A percentile compares a stretch with the other conserved stretches of the same genome.
Evolutionary conservation across 2,329 filamentous ascomycete species (phyloP).

Genomic region (Venturia pyrina): DNA sequence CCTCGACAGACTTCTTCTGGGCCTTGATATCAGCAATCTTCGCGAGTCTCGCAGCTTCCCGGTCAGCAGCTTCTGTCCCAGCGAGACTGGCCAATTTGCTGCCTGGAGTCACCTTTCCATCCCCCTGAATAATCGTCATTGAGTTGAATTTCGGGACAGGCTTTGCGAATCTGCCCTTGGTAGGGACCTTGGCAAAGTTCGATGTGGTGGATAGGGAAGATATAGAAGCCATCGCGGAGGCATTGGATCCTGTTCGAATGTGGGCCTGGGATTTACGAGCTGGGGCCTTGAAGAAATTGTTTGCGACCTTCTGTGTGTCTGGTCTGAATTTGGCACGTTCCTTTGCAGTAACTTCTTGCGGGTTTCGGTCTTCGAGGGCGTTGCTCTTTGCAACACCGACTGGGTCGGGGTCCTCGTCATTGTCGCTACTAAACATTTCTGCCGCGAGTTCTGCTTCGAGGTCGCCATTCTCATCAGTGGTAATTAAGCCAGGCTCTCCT

Average conservation of each 20-base stretch:
- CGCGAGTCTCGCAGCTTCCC: not conserved
- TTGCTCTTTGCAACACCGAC: too few relatives aligned
- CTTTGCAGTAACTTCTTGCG: too few relatives aligned
- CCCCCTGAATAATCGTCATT: not conserved
- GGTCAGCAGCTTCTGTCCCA: not conserved
- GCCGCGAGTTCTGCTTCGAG: not conserved
- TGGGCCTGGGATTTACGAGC: not conserved
- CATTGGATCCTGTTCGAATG: not conserved
- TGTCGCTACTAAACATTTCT: not conserved
- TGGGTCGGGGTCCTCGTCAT: not conserved
- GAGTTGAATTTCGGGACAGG: not conserved
- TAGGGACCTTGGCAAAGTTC: not conserved
- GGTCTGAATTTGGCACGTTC: not conserved
- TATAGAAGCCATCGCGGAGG: not conserved
- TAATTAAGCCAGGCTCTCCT: not conserved
- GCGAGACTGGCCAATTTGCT: not conserved
- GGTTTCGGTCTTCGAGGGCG: too few relatives aligned
- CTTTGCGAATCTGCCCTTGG: not conserved
- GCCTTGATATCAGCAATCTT: not conserved
- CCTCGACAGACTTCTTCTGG: not conserved
- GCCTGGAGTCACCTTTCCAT: not conserved
- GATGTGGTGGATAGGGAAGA: not conserved
- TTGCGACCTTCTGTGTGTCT: not conserved
- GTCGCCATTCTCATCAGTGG: not conserved
- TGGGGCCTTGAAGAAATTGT: not conserved